phyloP scores from a whole-genome alignment of 768 basidiomycete genomes.

The Lentinula sp. region DNA sequence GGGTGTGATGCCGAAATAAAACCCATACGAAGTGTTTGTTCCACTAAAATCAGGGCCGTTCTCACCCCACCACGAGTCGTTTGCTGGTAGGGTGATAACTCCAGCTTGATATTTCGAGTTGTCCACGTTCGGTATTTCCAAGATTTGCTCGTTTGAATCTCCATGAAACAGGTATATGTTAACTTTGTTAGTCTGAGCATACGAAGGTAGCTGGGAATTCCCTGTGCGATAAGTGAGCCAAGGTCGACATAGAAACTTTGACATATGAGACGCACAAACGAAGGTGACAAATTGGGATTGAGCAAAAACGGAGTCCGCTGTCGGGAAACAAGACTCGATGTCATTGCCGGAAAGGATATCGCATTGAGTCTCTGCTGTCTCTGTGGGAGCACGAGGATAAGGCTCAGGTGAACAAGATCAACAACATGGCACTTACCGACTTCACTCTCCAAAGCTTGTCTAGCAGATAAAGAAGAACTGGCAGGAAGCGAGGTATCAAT shows the following conservation, averaged over 20 bases:
- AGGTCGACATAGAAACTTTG: constrained; percentile 7
- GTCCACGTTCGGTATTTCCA: constrained; percentile 30
- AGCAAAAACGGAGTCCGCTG: constrained; percentile 42
- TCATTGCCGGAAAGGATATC: constrained; percentile 58
- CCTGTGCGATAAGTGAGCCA: constrained; percentile 34
- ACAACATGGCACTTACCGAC: constrained; percentile 22
- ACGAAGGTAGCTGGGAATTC: constrained; percentile 68
- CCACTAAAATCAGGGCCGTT: constrained; percentile 45
- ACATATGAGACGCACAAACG: constrained; percentile 57
- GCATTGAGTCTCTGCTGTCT: constrained; percentile 47
- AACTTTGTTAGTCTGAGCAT: constrained; percentile 57
- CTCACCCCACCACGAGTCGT: constrained; percentile 72
- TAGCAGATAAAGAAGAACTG: constrained; percentile 22
- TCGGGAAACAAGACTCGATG: constrained; percentile 76
- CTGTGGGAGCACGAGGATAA: constrained; percentile 3
- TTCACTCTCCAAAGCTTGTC: constrained; percentile 28
- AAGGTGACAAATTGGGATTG: constrained; percentile 75
- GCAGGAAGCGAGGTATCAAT: constrained; percentile 10
- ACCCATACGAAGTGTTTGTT: constrained; percentile 56
- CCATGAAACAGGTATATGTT: constrained; percentile 76
- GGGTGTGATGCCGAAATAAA: constrained; percentile 74
- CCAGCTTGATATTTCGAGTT: constrained; percentile 55
- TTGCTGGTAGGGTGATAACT: constrained; percentile 43
- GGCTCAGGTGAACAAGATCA: constrained; percentile 2
- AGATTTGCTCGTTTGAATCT: constrained; percentile 50